Percentiles rank a stretch among this genome's conserved stretches.
phyloP scores from a whole-genome alignment of 2,329 filamentous ascomycete genomes.

The Didymella keratinophila region DNA sequence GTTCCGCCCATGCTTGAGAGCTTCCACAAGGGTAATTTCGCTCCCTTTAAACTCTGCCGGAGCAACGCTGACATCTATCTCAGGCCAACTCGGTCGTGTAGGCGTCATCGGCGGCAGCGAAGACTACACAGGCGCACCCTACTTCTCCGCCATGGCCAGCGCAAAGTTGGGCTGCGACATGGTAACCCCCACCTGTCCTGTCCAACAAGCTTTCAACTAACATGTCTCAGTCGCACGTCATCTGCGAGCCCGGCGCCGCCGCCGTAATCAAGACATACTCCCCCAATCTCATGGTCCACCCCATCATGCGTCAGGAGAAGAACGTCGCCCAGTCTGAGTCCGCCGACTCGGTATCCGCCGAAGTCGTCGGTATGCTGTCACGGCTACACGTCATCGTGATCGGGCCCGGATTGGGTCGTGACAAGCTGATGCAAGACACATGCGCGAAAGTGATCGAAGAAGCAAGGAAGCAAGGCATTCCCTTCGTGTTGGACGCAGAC shows the following conservation, averaged over 20 bases:
- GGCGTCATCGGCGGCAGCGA: conserved; percentile 94
- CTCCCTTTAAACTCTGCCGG: neutral
- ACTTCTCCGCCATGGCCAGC: conserved; percentile 97
- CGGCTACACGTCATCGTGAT: conserved; percentile 92
- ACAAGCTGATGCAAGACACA: conserved; percentile 88
- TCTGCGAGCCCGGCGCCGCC: conserved; percentile 88
- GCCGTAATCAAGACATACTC: conserved; percentile 96
- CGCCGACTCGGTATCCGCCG: conserved; percentile 68
- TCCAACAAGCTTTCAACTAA: conserved; percentile 22
- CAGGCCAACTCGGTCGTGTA: conserved; percentile 89
- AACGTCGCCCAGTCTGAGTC: conserved; percentile 63
- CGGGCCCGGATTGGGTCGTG: conserved; percentile 89
- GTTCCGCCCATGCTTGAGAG: conserved; percentile 93
- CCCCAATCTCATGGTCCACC: conserved; percentile 98
- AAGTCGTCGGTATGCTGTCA: conserved; percentile 80
- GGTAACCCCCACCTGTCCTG: conserved; percentile 60
- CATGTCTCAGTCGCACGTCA: conserved; percentile 77
- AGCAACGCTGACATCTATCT: conserved; percentile 23
- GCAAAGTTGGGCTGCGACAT: conserved; percentile 90
- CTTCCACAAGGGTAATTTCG: conserved; percentile 86
- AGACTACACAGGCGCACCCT: conserved; percentile 96
- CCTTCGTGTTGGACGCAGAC: conserved; percentile 91
- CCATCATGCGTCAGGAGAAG: conserved; percentile 83
- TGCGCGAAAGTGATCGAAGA: conserved; percentile 80
- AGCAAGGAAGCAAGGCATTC: conserved; percentile 74